Evolutionary conservation across 306 rosid species (phyloP).

Genomic region (Chamaecrista fasciculata): DNA sequence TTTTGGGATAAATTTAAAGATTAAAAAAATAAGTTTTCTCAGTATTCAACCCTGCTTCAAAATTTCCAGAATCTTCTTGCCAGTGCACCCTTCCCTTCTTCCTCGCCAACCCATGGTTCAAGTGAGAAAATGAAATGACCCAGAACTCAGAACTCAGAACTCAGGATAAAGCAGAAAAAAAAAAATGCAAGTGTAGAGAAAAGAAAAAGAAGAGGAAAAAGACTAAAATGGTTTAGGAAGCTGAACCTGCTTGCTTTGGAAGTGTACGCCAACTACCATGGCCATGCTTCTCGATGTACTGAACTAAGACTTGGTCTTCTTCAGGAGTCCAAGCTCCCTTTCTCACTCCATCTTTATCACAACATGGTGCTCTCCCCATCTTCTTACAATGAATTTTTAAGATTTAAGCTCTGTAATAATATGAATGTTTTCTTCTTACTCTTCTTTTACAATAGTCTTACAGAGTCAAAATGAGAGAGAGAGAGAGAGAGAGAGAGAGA

Average conservation of each 20-base stretch:
- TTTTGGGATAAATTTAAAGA: no score
- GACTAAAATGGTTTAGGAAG: background rate
- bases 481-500: background rate
- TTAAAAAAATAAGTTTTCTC: no score
- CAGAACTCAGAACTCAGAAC: background rate
- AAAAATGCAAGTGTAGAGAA: background rate
- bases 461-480: background rate
- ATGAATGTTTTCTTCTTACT: no score
- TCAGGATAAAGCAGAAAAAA: background rate
- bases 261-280: slow-evolving; percentile 59
- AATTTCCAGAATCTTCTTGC: background rate
- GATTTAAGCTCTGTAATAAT: no score
- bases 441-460: background rate
- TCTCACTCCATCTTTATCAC: slow-evolving; percentile 14
- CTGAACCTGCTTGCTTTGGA: slow-evolving; percentile 24
- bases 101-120: background rate
- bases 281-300: slow-evolving; percentile 48
- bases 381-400: background rate
- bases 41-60: background rate
- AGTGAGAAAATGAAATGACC: background rate
- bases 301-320: slow-evolving; percentile 46
- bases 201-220: background rate
- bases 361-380: slow-evolving; percentile 16
- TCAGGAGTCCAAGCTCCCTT: slow-evolving; percentile 60
- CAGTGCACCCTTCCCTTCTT: background rate